Evolutionary conservation across 2,329 filamentous ascomycete species (phyloP), one percentile per base, ranked within the genome.

Genomic region (Fusarium sp.): DNA sequence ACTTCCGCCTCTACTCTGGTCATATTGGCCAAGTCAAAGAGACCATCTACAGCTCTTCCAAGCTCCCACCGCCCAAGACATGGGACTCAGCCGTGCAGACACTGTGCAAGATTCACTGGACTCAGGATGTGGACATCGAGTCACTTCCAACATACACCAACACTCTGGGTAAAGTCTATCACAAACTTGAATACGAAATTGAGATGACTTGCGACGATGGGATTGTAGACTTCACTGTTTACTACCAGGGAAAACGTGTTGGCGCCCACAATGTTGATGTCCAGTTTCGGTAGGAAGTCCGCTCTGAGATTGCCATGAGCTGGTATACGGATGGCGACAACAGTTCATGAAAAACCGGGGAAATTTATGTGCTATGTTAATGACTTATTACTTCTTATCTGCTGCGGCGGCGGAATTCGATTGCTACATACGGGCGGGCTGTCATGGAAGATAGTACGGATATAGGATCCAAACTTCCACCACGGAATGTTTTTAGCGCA

Each of bases 61-160:
- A 13, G 0, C 37, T 7, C 1, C 55, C 62, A 1, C 50, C 64
- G 0, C 71, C 75, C 0, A 1, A 11, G 0, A 15, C 43, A 1
- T 0, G 0, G 0, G 43, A 43, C 1, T 0, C 15, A 0, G 27
- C 33, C 0, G 71, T 75, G 2, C 2, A 43, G 4, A 1, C 40
- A 3, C 44, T 77, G 0, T 77, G 75, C 17, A 4, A 4, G 0
- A 66, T 77, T 2, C 43, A 2, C 1, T 77, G 71, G 72, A 65
- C 46, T 4, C 64, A 56, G 3, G 11, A 48, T 0, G 33, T 73
- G 0, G 17, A 32, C 0, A 13, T 70, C 0, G 52, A 67, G 0
- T 50, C 62, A 0, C 62, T 77, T 0, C 69, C 68, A 0, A 51
- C 35, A 0, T 64, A 25, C 17, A 71, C 48, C 1, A 77, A 71